A percentile compares a stretch with the other conserved stretches of the same genome.
Conservation (phyloP, 192 early-diverging fungal species). For the Rhizophagus clarus region DNA sequence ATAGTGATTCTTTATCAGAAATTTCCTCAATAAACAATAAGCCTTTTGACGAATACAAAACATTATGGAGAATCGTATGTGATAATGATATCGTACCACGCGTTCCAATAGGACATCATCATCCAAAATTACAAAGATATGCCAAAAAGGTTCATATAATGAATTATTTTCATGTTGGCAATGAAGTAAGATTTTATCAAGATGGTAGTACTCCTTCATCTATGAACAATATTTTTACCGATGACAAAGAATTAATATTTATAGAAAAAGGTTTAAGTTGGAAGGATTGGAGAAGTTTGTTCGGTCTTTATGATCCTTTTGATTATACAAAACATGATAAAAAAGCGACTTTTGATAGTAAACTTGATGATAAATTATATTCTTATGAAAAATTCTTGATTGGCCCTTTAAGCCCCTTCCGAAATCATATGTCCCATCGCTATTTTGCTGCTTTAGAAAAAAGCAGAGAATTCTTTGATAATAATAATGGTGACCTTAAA, state of each 20-base stretch:
- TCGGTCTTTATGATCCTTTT: background rate
- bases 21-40: slow-evolving; percentile 40
- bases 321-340: background rate
- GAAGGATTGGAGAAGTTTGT: background rate
- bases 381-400: background rate
- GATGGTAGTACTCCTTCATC: slow-evolving; percentile 12
- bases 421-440: background rate
- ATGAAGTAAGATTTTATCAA: slow-evolving; percentile 8
- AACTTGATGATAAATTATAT: background rate
- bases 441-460: background rate
- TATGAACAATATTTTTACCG: background rate
- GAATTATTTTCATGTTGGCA: slow-evolving; percentile 12
- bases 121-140: slow-evolving; percentile 27
- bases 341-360: no score
- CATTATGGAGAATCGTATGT: slow-evolving; percentile 49
- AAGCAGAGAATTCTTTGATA: background rate
- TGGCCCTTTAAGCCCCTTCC: background rate
- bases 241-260: background rate
- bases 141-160: background rate
- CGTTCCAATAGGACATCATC: slow-evolving; percentile 44
- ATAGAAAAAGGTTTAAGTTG: background rate
- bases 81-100: slow-evolving; percentile 47
- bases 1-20: slow-evolving; percentile 45
- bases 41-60: slow-evolving; percentile 27
- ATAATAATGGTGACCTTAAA: no score